Base-by-base conservation (phyloP, 345 rosid species). In the Lumnitzera racemosa region DNA sequence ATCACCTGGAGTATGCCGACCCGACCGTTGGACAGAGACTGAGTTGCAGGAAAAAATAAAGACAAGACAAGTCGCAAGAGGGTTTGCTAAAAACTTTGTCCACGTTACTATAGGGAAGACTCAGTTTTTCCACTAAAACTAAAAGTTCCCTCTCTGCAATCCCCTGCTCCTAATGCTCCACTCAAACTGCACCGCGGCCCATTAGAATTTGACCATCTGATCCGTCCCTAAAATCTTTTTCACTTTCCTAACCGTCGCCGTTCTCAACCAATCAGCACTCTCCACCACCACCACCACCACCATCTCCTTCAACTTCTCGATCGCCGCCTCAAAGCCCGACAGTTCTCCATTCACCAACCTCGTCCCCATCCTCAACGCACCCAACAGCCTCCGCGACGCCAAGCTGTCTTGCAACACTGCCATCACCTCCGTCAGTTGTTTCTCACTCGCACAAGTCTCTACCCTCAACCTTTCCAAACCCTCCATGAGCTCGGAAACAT, bases 351-450 rank as follows among this genome's bases (percentile, higher is more conserved):
- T 64, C 16, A 65, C 49, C 47, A 9, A 48, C 59, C 56, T 20
- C 59, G 13, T 69, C 27, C 24, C 43, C 20, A 46, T 47, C 70
- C 77, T 58, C 9, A 53, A 61, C 53, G 62, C 53, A 36, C 24
- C 46, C 55, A 54, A 31, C 15, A 72, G 49, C 13, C 70, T 71
- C 16, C 68, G 72, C 6, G 66, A 49, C 15, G 78, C 80, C 59
- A 70, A 24, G 58, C 78, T 72, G 70, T 79, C 81, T 53, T 82
- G 81, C 61, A 79, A n/a, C 57, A 25, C 53, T 36, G 80, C 80
- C 82, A 69, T 68, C 43, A 48, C 65, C 52, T 72, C 70, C 15
- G 63, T 41, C 61, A 82, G 58, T 50, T 61, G 64, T 24, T 70
- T 67, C 70, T 79, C 83, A 61, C 64, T 66, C 55, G 25, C 15